These are phyloP conservation scores for Neurospora sp. DNA, from an alignment of 495 filamentous ascomycete species.

Conservation along the genomic window DNA sequence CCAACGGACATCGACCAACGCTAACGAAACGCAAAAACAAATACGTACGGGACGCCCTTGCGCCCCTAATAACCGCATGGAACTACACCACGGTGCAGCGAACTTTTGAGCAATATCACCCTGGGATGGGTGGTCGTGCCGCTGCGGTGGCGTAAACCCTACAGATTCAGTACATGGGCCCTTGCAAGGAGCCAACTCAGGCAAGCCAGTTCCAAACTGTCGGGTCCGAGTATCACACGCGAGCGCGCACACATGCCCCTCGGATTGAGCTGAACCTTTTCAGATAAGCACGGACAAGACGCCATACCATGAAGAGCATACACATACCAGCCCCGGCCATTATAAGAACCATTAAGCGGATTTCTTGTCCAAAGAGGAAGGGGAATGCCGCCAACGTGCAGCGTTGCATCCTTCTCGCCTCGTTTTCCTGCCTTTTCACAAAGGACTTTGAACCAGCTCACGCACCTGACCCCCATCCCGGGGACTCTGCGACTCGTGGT, in stretches of 20 bases:
- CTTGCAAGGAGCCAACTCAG: slow-evolving; percentile 1
- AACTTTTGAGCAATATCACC: background rate
- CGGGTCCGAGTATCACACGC: slow-evolving; percentile 1
- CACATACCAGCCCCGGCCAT: background rate
- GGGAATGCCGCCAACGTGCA: background rate
- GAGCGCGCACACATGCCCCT: background rate
- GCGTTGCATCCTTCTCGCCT: background rate
- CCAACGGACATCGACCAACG: background rate
- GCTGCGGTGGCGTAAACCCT: background rate
- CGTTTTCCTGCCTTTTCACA: background rate
- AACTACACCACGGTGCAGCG: background rate
- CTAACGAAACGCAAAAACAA: background rate
- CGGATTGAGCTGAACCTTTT: background rate
- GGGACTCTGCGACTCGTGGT: background rate
- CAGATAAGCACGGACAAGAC: background rate
- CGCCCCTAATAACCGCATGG: background rate
- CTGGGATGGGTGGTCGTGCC: background rate
- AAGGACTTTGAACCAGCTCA: background rate
- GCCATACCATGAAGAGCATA: background rate
- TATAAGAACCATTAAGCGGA: background rate
- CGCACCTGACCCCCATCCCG: background rate
- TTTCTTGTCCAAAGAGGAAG: background rate
- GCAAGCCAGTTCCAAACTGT: slow-evolving; percentile 7
- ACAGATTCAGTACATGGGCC: background rate
- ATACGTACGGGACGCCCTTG: background rate